Evolutionary conservation across 2,329 filamentous ascomycete genomes (phyloP), one percentile per base, ranked within the genome.

Genomic region (Fusarium chuoi): DNA sequence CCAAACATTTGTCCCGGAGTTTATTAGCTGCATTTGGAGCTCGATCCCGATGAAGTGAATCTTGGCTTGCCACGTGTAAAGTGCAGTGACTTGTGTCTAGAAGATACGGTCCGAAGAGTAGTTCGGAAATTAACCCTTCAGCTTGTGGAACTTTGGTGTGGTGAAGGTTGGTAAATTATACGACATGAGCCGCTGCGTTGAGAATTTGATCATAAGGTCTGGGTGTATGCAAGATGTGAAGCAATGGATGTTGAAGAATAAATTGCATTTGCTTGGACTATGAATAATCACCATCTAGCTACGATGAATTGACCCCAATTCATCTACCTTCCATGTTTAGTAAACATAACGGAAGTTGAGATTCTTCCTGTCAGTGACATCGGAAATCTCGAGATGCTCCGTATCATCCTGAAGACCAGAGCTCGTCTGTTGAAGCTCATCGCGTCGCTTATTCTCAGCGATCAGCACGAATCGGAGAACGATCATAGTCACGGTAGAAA

Each of bases 271-370:
- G 6, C 7, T 22, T 24, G 5, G 18, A 22, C 14, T 22, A 15
- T 6, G 14, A 36, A 22, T 8, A 22, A 12, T 26, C 7, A 36
- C 18, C 22, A 24, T 28, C 7, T 17, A 12, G 9, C 14, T 38
- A 12, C 13, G 28, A 28, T 22, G 6, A 28, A 17, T 7, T 9
- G 7, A 9, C 10, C 14, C 1, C 6, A 10, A 4, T 7, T 6
- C 20, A 12, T 17, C 4, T 10, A 8, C 7, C 1, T 33, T 20
- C 2, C 4, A 7, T 10, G 18, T 14, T 26, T 69, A 77, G 38
- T 77, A 77, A 1, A 77, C 68, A 49, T 76, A 77, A 3, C 75
- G 73, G 52, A 77, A 77, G 36, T 63, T 55, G 6, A 63, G 38
- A 11, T 77, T 77, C 22, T 55, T 46, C 24, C 63, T 48, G 28